Evolutionary conservation across 371 early-diverging fungal species (phyloP).

Genomic region (Parasitella parasitica): DNA sequence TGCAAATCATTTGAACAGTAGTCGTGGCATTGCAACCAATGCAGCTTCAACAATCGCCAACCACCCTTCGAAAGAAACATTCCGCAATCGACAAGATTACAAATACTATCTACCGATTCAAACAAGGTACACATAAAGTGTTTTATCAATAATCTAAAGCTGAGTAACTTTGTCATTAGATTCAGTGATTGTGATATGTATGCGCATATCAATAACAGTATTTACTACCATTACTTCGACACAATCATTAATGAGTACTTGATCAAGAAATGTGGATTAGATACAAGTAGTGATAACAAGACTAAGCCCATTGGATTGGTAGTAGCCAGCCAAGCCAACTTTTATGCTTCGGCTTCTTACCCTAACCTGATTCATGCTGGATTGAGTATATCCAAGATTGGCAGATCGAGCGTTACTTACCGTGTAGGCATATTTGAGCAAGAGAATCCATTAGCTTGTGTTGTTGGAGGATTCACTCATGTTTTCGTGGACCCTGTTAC

Average conservation of each 20-base stretch:
- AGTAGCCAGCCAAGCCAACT: conserved; percentile 51
- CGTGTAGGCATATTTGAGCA: conserved; percentile 62
- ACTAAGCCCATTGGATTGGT: conserved; percentile 57
- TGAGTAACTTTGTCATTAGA: too few species aligned
- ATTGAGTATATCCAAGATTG: conserved; percentile 52
- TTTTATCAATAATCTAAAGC: too few species aligned
- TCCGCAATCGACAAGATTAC: conserved; percentile 31
- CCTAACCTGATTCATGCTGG: conserved; percentile 59
- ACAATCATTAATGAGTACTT: conserved; percentile 61
- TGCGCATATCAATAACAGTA: conserved; percentile 65
- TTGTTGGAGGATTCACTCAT: conserved; percentile 49
- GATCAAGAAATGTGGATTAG: conserved; percentile 49
- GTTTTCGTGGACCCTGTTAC: conserved; percentile 44
- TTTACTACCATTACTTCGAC: conserved; percentile 63
- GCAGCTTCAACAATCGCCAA: not conserved
- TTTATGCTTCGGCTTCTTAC: conserved; percentile 52
- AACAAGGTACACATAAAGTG: conserved; percentile 24
- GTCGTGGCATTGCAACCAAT: not conserved
- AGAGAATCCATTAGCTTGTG: conserved; percentile 32
- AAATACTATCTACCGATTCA: conserved; percentile 48
- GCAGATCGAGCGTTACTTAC: conserved; percentile 59
- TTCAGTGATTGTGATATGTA: conserved; percentile 67
- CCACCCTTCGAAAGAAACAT: conserved; percentile 12
- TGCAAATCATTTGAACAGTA: conserved; percentile 11
- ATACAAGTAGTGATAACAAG: conserved; percentile 29